phyloP scores from a whole-genome alignment of 106 monocot species.

The Narthecium ossifragum region DNA sequence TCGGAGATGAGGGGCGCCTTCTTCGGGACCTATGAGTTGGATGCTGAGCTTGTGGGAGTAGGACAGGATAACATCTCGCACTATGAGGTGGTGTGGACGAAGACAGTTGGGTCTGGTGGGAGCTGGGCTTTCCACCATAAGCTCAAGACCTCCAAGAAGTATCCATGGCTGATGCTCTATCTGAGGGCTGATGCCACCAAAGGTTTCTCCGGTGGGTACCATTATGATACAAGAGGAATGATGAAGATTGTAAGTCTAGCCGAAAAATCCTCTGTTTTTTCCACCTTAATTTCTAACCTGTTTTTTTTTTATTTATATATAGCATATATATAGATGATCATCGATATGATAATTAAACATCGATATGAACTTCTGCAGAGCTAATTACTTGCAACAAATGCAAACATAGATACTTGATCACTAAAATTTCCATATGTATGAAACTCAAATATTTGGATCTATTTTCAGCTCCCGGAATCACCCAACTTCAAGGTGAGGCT shows the following conservation, averaged over 20 bases:
- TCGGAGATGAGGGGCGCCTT: slow-evolving; percentile 43
- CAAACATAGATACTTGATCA: too few species aligned
- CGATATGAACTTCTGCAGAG: too few species aligned
- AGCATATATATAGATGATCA: too few species aligned
- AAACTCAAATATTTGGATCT: neutral
- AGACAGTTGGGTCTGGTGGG: slow-evolving; percentile 32
- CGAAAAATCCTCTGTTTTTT: neutral
- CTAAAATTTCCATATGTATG: neutral
- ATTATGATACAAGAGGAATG: slow-evolving; percentile 85
- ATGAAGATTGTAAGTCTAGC: slow-evolving; percentile 48
- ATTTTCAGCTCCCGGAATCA: slow-evolving; percentile 54
- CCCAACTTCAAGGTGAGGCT: slow-evolving; percentile 73
- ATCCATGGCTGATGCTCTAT: slow-evolving; percentile 95
- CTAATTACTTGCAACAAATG: too few species aligned
- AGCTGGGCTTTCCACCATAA: slow-evolving; percentile 72
- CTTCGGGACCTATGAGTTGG: slow-evolving; percentile 63
- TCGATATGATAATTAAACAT: too few species aligned
- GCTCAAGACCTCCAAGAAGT: slow-evolving; percentile 49
- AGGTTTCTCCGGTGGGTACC: slow-evolving; percentile 80
- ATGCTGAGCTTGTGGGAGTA: slow-evolving; percentile 17
- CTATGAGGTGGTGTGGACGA: slow-evolving; percentile 79
- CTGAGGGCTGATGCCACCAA: slow-evolving; percentile 75
- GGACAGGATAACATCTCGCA: slow-evolving; percentile 24
- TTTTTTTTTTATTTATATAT: neutral
- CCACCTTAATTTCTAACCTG: neutral